A percentile compares a stretch with the other conserved stretches of the same genome.
phyloP scores from a whole-genome alignment of 2,329 filamentous ascomycete species.

The Chaetothyriales sp. region DNA sequence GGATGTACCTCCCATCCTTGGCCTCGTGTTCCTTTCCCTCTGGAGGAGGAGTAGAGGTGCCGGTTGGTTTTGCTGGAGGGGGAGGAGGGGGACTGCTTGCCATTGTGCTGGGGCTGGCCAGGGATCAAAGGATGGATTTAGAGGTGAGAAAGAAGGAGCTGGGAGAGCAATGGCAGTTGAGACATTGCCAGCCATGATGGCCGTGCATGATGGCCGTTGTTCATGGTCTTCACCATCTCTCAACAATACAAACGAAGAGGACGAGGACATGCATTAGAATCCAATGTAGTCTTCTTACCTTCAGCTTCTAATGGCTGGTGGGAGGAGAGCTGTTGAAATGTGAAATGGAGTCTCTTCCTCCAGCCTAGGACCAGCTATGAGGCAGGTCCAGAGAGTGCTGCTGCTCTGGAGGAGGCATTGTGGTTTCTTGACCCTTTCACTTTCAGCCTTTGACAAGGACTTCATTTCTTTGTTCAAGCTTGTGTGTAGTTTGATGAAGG shows the following conservation, averaged over 20 bases:
- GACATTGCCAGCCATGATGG: background rate
- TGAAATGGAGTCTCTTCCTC: background rate
- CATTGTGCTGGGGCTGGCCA: background rate
- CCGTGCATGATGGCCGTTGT: background rate
- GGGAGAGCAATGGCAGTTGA: background rate
- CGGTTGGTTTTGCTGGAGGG: background rate
- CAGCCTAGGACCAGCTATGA: background rate
- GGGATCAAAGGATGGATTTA: background rate
- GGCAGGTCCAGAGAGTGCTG: too few species aligned
- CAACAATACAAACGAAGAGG: too few species aligned
- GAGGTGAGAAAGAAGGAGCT: background rate
- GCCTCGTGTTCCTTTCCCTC: background rate
- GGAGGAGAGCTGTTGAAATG: background rate
- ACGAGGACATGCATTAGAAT: too few species aligned
- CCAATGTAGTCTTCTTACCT: background rate
- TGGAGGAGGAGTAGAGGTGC: background rate
- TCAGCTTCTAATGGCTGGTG: background rate
- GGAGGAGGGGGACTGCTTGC: background rate
- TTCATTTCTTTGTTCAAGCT: too few species aligned
- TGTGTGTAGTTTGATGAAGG: too few species aligned
- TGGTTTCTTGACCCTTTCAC: too few species aligned
- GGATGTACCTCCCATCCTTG: background rate
- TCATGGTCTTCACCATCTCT: too few species aligned
- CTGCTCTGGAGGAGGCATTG: too few species aligned
- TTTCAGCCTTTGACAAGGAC: too few species aligned